These are phyloP conservation scores for Cicer pinnatifidum DNA, from an alignment of 306 rosid genomes.

Conservation along the genomic window DNA sequence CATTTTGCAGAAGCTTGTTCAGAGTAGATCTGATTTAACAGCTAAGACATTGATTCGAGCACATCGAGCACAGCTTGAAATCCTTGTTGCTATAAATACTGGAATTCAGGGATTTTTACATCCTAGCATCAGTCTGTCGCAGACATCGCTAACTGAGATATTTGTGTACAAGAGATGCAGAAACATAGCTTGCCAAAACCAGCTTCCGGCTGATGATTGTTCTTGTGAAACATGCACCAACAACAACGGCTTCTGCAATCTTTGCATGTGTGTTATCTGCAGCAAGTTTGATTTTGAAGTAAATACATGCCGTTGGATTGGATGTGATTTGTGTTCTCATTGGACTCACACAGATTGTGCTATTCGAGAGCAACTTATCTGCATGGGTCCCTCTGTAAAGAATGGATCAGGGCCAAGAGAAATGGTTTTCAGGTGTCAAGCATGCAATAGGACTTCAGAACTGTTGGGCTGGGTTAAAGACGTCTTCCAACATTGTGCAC, in stretches of 20 bases:
- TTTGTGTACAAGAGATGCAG: constrained; percentile 91
- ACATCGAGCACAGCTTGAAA: constrained; percentile 91
- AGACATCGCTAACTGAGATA: constrained; percentile 81
- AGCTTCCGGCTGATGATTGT: constrained; percentile 95
- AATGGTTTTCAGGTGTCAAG: constrained; percentile 95
- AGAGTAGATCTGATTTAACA: constrained; percentile 81
- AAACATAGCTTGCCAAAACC: constrained; percentile 91
- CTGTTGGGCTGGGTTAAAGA: constrained; percentile 98
- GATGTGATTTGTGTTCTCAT: constrained; percentile 95
- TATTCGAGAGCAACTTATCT: constrained; percentile 84
- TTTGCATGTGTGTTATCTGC: constrained; percentile 96
- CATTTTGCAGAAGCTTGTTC: constrained; percentile 83
- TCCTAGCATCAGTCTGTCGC: constrained; percentile 87
- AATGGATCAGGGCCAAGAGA: constrained; percentile 79
- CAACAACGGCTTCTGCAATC: constrained; percentile 96
- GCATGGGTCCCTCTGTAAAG: constrained; percentile 75
- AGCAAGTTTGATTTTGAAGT: constrained; percentile 99
- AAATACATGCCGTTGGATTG: constrained; percentile 97
- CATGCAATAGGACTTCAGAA: constrained; percentile 93
- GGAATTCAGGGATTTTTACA: constrained; percentile 97
- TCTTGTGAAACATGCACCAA: constrained; percentile 81
- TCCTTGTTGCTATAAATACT: constrained; percentile 87
- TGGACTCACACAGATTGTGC: constrained; percentile 99
- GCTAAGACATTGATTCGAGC: constrained; percentile 85
- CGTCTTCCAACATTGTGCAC: constrained; percentile 96